phyloP scores from a whole-genome alignment of 1,284 basidiomycete genomes.

The Calocybe gambosa region DNA sequence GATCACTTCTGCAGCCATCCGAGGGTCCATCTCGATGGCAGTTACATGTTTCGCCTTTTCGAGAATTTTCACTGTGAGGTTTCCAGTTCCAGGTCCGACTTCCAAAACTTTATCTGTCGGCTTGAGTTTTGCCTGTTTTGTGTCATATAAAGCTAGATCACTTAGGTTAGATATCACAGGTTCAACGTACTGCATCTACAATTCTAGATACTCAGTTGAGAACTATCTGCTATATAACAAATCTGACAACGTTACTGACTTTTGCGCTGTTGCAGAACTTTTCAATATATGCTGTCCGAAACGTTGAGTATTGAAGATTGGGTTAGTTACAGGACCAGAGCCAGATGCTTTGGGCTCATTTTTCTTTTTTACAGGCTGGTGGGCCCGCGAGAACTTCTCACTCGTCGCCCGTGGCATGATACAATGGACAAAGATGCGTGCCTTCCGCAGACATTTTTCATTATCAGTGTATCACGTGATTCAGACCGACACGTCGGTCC shows the following conservation, averaged over 20 bases:
- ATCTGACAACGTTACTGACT: slow-evolving; percentile 43
- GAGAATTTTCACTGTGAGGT: slow-evolving; percentile 91
- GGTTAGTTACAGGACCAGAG: slow-evolving; percentile 53
- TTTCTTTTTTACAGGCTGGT: slow-evolving; percentile 68
- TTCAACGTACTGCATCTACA: slow-evolving; percentile 45
- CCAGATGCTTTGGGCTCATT: slow-evolving; percentile 39
- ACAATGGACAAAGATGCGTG: background rate
- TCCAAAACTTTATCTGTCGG: slow-evolving; percentile 96
- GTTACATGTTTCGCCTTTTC: slow-evolving; percentile 91
- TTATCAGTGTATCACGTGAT: background rate
- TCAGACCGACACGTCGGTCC: too few relatives aligned
- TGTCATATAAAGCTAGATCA: background rate
- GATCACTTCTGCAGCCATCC: slow-evolving; percentile 96
- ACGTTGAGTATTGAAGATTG: slow-evolving; percentile 88
- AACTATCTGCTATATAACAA: slow-evolving; percentile 3
- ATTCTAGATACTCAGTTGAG: slow-evolving; percentile 45
- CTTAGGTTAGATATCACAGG: background rate
- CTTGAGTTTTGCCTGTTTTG: slow-evolving; percentile 75
- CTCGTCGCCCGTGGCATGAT: slow-evolving; percentile 85
- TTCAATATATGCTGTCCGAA: slow-evolving; percentile 98
- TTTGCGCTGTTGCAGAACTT: slow-evolving; percentile 86
- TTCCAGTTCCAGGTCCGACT: slow-evolving; percentile 98
- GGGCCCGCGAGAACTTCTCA: slow-evolving; percentile 72
- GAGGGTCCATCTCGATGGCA: slow-evolving; percentile 97
- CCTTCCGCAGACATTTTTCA: background rate